These are phyloP conservation scores for Pyrenophora teres DNA, from an alignment of 2,329 filamentous ascomycete species.

Conservation along the genomic window DNA sequence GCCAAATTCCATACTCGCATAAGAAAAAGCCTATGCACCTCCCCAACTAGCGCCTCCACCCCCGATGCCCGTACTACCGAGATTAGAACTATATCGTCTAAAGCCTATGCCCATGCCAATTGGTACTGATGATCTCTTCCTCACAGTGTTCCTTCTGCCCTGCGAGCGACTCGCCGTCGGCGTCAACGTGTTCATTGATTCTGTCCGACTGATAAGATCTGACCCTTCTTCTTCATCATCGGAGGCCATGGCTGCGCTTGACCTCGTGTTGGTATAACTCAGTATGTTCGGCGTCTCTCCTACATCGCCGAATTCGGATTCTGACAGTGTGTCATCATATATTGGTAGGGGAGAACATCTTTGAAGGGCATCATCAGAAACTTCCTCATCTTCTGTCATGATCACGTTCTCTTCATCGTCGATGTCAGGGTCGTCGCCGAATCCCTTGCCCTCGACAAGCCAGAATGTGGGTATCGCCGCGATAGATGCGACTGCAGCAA, in stretches of 20 bases:
- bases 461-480: conserved; percentile 75
- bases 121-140: conserved; percentile 50
- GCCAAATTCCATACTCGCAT: too few relatives aligned
- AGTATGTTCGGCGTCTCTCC: conserved; percentile 39
- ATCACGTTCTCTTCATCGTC: conserved; percentile 42
- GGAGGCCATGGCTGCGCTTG: conserved; percentile 28
- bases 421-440: conserved; percentile 52
- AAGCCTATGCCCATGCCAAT: conserved; percentile 54
- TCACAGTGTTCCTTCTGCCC: conserved; percentile 38
- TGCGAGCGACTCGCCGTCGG: conserved; percentile 34
- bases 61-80: conserved; percentile 48
- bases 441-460: conserved; percentile 74
- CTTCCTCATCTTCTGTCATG: conserved; percentile 24
- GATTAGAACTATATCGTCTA: conserved; percentile 52
- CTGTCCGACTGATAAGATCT: conserved; percentile 11
- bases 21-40: conserved; percentile 18
- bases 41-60: conserved; percentile 43
- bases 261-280: conserved; percentile 39
- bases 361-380: not conserved
- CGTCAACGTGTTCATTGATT: conserved; percentile 19
- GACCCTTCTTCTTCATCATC: conserved; percentile 31
- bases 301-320: conserved; percentile 47
- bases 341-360: not conserved
- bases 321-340: conserved; percentile 30
- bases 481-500: conserved; percentile 66